Base-by-base conservation (phyloP, 2,329 filamentous ascomycete genomes). In the Hymenoscyphus infarciens region DNA sequence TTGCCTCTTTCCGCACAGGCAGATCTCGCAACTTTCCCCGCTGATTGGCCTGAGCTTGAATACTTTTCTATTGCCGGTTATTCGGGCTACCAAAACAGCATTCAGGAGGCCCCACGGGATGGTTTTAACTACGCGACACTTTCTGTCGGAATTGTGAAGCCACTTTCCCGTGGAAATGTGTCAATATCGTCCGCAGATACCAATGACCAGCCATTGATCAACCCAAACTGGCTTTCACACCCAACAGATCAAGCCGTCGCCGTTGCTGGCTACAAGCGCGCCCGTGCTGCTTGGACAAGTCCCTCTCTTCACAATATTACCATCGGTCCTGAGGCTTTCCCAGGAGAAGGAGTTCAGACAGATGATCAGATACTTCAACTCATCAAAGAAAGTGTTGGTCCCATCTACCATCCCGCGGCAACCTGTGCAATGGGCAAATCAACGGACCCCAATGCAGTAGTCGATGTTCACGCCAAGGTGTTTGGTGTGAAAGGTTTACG, bases 401-500 rank as follows among this genome's bases (percentile, higher is more conserved):
- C 60, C 1, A 45, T 61, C 4, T 57, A 31, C 27, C 60, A 61
- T 38, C 35, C 60, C 15, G 55, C 53, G 19, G 31, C 35, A 19
- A 61, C 60, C 16, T 31, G 29, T 31, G 29, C 29, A 0, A 87
- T 87, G 66, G 84, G 85, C 0, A 75, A 76, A 0, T 79, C 81
- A 33, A 76, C 75, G 10, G 83, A 88, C 68, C 73, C 77, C 1
- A 80, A 79, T 68, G 83, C 83, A 10, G 83, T 86, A 1, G 72
- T 87, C 57, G 82, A 87, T 69, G 77, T 76, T 0, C 74, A 82
- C 57, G 86, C 88, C 71, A 76, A 79, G 11, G 85, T 89, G 0
- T 76, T 81, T 8, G 83, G 83, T 0, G 80, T 85, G 0, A 72
- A 77, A 0, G 80, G 81, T 0, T 71, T 89, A 57, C 76, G 86